phyloP scores from a whole-genome alignment of 78 protist species.

The Planoprotostelium fungivorum region DNA sequence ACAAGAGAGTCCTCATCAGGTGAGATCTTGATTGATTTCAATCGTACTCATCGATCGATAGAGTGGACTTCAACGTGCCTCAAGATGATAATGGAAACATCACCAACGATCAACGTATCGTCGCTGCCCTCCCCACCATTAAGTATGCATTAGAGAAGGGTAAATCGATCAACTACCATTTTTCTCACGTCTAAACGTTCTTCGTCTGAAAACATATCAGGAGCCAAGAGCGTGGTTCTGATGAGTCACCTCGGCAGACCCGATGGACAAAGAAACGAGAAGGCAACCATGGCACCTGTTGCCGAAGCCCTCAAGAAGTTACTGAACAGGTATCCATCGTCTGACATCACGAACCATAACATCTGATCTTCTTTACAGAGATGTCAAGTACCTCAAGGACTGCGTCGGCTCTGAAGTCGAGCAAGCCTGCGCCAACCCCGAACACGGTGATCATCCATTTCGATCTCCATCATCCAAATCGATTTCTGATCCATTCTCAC shows the following conservation, averaged over 20 bases:
- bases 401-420: constrained; percentile 85
- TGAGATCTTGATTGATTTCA: constrained; percentile 5
- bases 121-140: constrained; percentile 95
- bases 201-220: neutral
- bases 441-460: constrained; percentile 2
- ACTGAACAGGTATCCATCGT: constrained; percentile 23
- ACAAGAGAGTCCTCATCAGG: constrained; percentile 88
- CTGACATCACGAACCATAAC: too few species aligned
- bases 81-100: constrained; percentile 57
- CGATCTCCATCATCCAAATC: neutral
- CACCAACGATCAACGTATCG: constrained; percentile 82
- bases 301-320: constrained; percentile 62
- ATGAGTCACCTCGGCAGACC: constrained; percentile 99
- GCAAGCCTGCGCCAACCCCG: constrained; percentile 70
- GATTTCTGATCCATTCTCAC: neutral
- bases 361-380: neutral
- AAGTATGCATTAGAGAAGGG: constrained; percentile 81
- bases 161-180: too few species aligned
- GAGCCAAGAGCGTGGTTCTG: constrained; percentile 79
- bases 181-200: neutral
- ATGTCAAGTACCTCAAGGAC: constrained; percentile 82
- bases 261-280: constrained; percentile 77
- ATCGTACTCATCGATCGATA: constrained; percentile 1
- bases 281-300: constrained; percentile 86
- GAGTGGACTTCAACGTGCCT: constrained; percentile 95